Base-by-base conservation (phyloP, 1,284 basidiomycete species). In the Cutaneotrichosporon sp. region DNA sequence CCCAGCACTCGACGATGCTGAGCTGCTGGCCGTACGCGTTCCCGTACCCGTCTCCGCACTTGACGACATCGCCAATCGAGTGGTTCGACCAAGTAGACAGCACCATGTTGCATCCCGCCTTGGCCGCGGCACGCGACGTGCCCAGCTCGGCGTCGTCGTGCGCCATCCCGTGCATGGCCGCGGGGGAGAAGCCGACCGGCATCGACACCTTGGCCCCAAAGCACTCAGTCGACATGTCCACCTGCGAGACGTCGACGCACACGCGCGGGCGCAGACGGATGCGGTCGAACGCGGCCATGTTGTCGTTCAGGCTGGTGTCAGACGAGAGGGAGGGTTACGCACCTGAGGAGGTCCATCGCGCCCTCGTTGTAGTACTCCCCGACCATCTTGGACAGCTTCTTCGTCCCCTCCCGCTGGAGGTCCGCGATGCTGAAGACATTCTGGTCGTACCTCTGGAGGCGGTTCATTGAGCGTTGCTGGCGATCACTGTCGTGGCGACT, bases 191-290 rank as follows among this genome's bases (percentile, higher is more conserved):
- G 9, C 72, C 74, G 18, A 74, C 31, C 1, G 74, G 74, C 52
- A 69, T 59, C 1, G 53, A 51, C 10, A 50, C 43, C 54, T 64
- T 64, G 29, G 55, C 53, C 16, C 69, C 71, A 50, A 67, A 69
- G 49, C 68, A 65, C 29, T 55, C 49, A 11, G 61, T 59, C 6
- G 60, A 47, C n/a, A 65, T 65, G 54, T 72, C 69, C 11, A 74
- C 54, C 3, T 55, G 25, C 8, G 58, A 56, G 14, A 76, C 71
- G 54, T 75, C 68, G 31, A 60, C 52, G 56, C 71, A 56, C 16
- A 76, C 62, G 5, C 74, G 63, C 10, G 74, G 74, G 6, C 71
- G 67, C 18, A 76, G 63, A n/a, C 66, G 60, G 59, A 72, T 68
- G 38, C 68, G 66, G 57, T 70, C 56, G 55, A 60, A 75, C 2